Evolutionary conservation across 768 basidiomycete genomes (phyloP).

Genomic region (Suillus discolor): DNA sequence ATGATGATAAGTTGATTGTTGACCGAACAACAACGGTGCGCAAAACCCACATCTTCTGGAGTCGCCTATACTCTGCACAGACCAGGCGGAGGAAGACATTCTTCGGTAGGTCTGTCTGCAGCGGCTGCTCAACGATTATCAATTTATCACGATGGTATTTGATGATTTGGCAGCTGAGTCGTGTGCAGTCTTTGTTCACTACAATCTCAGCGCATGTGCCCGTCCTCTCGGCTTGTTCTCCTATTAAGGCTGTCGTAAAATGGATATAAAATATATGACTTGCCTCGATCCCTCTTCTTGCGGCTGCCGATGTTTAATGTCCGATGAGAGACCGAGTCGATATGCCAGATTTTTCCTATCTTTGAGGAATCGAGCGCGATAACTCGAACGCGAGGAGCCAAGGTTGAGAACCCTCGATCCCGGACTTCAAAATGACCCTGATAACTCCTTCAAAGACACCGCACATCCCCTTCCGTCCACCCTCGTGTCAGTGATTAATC

Average conservation of each 20-base stretch:
- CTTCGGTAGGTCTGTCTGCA: background rate
- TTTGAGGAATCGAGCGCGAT: background rate
- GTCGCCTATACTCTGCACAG: background rate
- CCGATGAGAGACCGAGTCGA: background rate
- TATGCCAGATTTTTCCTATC: background rate
- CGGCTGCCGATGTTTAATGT: background rate
- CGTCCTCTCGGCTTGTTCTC: background rate
- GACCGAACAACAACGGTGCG: background rate
- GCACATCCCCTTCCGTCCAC: background rate
- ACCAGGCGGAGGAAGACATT: background rate
- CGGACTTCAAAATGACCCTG: background rate
- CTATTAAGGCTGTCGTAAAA: background rate
- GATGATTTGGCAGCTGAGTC: background rate
- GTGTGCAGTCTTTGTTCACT: background rate
- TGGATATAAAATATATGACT: background rate
- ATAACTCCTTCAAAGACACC: background rate
- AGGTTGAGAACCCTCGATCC: background rate
- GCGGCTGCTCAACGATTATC: background rate
- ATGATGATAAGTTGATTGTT: background rate
- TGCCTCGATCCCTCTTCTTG: background rate
- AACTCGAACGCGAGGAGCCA: background rate
- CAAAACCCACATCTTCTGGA: background rate
- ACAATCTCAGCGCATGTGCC: background rate
- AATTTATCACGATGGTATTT: background rate
- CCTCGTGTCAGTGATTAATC: background rate